A percentile compares a stretch with the other conserved stretches of the same genome.
Evolutionary conservation across 2,329 filamentous ascomycete species (phyloP).

Genomic region (Davidsoniella neocaledoniae): DNA sequence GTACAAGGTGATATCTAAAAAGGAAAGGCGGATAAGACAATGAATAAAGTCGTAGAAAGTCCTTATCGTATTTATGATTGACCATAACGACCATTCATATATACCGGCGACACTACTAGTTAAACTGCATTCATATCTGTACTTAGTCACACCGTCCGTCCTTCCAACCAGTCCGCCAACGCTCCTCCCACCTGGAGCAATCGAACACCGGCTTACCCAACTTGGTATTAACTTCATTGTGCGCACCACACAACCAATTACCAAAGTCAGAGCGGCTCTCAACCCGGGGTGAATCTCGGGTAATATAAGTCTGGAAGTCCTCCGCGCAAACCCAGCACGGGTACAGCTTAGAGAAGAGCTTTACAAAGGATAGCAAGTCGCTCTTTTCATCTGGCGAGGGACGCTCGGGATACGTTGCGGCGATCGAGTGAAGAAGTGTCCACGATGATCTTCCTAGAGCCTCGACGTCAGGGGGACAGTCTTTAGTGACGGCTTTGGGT

Average conservation of each 20-base stretch:
- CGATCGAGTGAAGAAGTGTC: conserved; percentile 85
- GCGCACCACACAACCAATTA: conserved; percentile 67
- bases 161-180: conserved; percentile 83
- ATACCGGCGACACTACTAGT: no score
- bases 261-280: conserved; percentile 35
- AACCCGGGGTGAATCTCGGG: conserved; percentile 26
- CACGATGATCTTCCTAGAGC: conserved; percentile 72
- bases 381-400: conserved; percentile 54
- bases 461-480: conserved; percentile 87
- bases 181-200: conserved; percentile 78
- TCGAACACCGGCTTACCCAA: conserved; percentile 84
- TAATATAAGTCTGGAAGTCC: conserved; percentile 75
- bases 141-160: conserved; percentile 43
- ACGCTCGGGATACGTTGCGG: conserved; percentile 62
- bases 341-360: conserved; percentile 70
- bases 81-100: no score
- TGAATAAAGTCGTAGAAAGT: neutral
- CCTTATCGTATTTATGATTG: neutral
- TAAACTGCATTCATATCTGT: conserved; percentile 1
- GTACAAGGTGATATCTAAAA: neutral
- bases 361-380: conserved; percentile 64
- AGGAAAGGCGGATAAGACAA: neutral
- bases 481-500: conserved; percentile 26
- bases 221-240: conserved; percentile 79
- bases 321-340: conserved; percentile 93